Evolutionary conservation across 148 eudicot species (phyloP), one percentile per base, ranked within the genome.

Genomic region (Agrostemma githago): DNA sequence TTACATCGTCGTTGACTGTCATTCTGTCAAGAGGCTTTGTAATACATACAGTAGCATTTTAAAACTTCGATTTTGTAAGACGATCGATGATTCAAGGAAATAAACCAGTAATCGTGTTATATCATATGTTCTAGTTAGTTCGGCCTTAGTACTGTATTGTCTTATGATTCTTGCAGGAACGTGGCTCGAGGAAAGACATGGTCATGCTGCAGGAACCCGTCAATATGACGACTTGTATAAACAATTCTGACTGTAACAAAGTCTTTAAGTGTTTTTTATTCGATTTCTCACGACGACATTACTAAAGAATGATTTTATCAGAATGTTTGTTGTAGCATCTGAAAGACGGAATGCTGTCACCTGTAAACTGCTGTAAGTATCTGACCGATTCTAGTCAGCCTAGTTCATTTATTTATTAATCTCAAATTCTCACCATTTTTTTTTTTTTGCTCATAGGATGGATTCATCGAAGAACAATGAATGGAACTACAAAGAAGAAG

Each of bases 401-500:
- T 61, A 26, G 3, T 61, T 21, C 48, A 16, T 65, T 65, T 21
- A 65, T 65, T 8, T 21, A 65, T 65, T 8, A 14, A 6, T 66
- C 34, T 63, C 34, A 26, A 26, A 26, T 26, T 26, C 34, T 60
- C 4, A 34, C 38, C 26, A n/a, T 17, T 17, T 6, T 0, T 1
- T 6, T 19, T 60, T 60, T 0, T 15, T 2, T 65, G 0, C 2
- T 4, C 19, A 5, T 4, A 40, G 41, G 4, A 67, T 42, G 56
- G 56, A 67, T 6, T 44, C 37, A 17, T 4, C 8, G 34, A 21
- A 69, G 3, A 69, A 69, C 8, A 69, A 26, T 26, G 70, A 74
- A 43, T 64, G 70, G 70, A 74, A 74, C 44, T 74, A 76, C 61
- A 20, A 44, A 51, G 73, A 73, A 64, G 71, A 76, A 17, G 81